A percentile compares a stretch with the other conserved stretches of the same genome.
phyloP scores from a whole-genome alignment of 2,329 filamentous ascomycete species.

The Penicillium sp. region DNA sequence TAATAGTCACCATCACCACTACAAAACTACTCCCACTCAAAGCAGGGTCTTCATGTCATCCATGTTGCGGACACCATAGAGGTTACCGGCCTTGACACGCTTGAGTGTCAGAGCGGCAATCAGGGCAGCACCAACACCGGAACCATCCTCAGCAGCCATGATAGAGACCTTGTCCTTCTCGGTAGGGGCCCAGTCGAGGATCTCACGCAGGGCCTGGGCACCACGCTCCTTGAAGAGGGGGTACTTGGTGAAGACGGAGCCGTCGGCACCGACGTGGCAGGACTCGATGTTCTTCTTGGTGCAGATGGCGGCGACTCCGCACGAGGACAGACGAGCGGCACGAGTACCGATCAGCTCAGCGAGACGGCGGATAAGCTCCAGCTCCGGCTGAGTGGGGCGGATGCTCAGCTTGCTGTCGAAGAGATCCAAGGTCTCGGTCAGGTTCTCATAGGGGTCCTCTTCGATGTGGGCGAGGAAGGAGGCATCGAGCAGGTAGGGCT shows the following conservation, averaged over 20 bases:
- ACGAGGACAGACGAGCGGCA: conserved; percentile 86
- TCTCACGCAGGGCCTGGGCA: conserved; percentile 85
- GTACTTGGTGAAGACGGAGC: conserved; percentile 98
- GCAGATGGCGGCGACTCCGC: conserved; percentile 92
- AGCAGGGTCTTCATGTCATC: conserved; percentile 37
- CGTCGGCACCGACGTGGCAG: conserved; percentile 94
- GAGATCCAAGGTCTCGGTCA: conserved; percentile 81
- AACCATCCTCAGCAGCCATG: conserved; percentile 88
- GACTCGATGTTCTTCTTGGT: conserved; percentile 88
- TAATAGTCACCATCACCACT: background rate
- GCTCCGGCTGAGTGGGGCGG: conserved; percentile 68
- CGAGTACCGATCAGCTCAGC: conserved; percentile 94
- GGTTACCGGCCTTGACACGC: conserved; percentile 59
- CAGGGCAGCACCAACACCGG: conserved; percentile 91
- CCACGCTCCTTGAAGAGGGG: conserved; percentile 95
- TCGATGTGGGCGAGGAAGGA: conserved; percentile 93
- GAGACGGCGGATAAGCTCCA: conserved; percentile 83
- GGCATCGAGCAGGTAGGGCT: conserved; percentile 84
- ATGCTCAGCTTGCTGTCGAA: conserved; percentile 76
- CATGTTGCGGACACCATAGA: conserved; percentile 56
- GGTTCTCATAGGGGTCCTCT: conserved; percentile 93
- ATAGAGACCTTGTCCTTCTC: conserved; percentile 86
- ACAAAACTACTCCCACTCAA: conserved; percentile 10
- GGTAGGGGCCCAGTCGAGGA: conserved; percentile 87
- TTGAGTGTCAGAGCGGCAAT: conserved; percentile 74